These are phyloP conservation scores for Sanghuangporus weigelae DNA, from an alignment of 1,284 basidiomycete species.

Conservation along the genomic window DNA sequence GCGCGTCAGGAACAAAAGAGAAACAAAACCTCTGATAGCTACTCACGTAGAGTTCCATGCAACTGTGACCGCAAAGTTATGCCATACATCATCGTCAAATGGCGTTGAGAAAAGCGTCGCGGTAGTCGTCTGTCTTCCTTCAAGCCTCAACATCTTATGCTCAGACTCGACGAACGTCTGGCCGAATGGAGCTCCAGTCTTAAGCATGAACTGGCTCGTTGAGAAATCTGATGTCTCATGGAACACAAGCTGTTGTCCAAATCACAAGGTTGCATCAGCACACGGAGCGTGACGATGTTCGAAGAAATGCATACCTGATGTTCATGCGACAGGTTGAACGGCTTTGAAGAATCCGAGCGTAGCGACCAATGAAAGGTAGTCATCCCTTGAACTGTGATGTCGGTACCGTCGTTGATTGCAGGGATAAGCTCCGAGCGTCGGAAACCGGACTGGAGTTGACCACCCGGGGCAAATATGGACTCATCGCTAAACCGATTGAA, in stretches of 20 bases:
- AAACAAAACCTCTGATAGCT: not conserved
- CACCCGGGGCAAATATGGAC: constrained; percentile 54
- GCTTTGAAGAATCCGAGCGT: constrained; percentile 35
- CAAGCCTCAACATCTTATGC: not conserved
- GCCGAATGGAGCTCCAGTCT: not conserved
- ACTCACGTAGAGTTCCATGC: constrained; percentile 4
- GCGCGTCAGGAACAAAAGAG: not conserved
- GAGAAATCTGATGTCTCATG: not conserved
- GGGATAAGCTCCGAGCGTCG: constrained; percentile 56
- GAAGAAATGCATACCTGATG: constrained; percentile 38
- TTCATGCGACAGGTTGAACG: constrained; percentile 51
- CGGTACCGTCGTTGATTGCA: constrained; percentile 35
- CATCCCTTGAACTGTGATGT: constrained; percentile 38
- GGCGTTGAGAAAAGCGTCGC: constrained; percentile 37
- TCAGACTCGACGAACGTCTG: not conserved
- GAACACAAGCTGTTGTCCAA: constrained; percentile 40
- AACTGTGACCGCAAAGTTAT: constrained; percentile 44
- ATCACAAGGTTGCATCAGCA: constrained; percentile 36
- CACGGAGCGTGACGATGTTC: not conserved
- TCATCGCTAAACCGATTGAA: constrained; percentile 29
- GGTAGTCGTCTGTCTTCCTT: not conserved
- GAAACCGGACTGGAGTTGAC: constrained; percentile 47
- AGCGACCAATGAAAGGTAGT: constrained; percentile 55
- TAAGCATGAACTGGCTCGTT: constrained; percentile 4
- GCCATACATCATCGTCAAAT: constrained; percentile 43